These are phyloP conservation scores for Hansenula sp. DNA, from an alignment of 1,139 yeast genomes.

Conservation along the genomic window DNA sequence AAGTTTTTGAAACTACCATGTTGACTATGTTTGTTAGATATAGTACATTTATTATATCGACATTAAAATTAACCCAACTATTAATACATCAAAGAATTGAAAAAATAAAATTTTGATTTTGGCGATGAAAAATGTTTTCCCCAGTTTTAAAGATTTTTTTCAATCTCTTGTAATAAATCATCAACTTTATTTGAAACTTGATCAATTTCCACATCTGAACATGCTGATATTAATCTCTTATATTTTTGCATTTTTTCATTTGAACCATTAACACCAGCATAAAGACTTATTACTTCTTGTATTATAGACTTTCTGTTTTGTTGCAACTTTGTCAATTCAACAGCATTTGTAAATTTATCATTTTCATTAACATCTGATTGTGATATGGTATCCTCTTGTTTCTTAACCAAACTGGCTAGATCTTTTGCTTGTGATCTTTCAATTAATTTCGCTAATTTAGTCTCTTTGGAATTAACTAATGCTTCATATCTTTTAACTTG, in stretches of 20 bases:
- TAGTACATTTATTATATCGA: no score
- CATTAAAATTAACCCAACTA: background rate
- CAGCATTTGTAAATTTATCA: conserved; percentile 28
- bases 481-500: conserved; percentile 24
- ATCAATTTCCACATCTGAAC: conserved; percentile 75
- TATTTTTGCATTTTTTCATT: conserved; percentile 67
- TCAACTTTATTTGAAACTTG: conserved; percentile 58
- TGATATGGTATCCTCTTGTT: conserved; percentile 12
- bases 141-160: conserved; percentile 2
- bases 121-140: no score
- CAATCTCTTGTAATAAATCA: conserved; percentile 22
- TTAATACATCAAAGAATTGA: background rate
- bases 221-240: conserved; percentile 73
- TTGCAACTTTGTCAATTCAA: conserved; percentile 43
- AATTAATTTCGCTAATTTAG: conserved; percentile 35
- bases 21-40: no score
- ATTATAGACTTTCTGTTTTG: conserved; percentile 39
- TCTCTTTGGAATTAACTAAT: conserved; percentile 17
- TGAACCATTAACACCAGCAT: conserved; percentile 31
- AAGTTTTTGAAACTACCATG: no score
- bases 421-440: conserved; percentile 55
- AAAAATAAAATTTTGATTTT: no score
- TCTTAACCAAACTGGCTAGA: conserved; percentile 42
- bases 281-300: conserved; percentile 39
- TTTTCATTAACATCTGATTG: conserved; percentile 12